A percentile compares a stretch with the other conserved stretches of the same genome.
These are phyloP conservation scores for Dothideomycetes sp. DNA, from an alignment of 2,329 filamentous ascomycete genomes.

Conservation along the genomic window DNA sequence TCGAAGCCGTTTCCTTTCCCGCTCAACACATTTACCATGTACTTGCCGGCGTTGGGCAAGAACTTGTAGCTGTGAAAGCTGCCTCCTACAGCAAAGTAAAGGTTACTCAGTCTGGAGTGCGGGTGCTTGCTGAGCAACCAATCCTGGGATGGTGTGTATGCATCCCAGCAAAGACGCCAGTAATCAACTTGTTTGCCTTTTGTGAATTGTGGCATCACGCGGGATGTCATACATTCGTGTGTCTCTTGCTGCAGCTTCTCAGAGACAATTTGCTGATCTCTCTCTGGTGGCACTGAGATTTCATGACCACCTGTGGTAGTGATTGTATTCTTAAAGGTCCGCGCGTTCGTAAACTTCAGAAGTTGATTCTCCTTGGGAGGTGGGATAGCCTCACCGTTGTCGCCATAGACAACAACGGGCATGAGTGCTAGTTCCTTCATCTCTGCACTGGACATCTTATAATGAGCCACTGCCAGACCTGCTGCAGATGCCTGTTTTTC, in stretches of 20 bases:
- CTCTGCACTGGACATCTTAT: constrained; percentile 40
- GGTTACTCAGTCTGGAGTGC: constrained; percentile 35
- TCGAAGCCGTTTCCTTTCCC: constrained; percentile 24
- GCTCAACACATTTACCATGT: constrained; percentile 36
- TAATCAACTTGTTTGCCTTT: constrained; percentile 24
- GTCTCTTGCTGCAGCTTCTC: constrained; percentile 33
- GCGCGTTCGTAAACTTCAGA: constrained; percentile 52
- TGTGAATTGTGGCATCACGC: constrained; percentile 23
- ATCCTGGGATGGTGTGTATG: constrained; percentile 51
- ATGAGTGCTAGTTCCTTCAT: constrained; percentile 35
- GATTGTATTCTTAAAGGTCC: constrained; percentile 46
- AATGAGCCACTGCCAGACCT: constrained; percentile 49
- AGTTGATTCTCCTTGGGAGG: constrained; percentile 35
- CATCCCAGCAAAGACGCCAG: constrained; percentile 47
- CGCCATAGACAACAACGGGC: constrained; percentile 43
- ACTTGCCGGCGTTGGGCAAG: constrained; percentile 50
- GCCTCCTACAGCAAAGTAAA: constrained; percentile 52
- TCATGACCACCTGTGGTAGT: constrained; percentile 35
- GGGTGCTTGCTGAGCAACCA: constrained; percentile 46
- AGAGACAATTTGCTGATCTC: constrained; percentile 32
- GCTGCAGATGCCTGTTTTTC: constrained; percentile 46
- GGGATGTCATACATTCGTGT: constrained; percentile 15
- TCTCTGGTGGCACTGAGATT: constrained; percentile 41
- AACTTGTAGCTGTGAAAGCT: constrained; percentile 57
- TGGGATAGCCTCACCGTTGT: constrained; percentile 36